These are phyloP conservation scores for Solanum aculeatissimum DNA, from an alignment of 305 asterid genomes.

Conservation along the genomic window DNA sequence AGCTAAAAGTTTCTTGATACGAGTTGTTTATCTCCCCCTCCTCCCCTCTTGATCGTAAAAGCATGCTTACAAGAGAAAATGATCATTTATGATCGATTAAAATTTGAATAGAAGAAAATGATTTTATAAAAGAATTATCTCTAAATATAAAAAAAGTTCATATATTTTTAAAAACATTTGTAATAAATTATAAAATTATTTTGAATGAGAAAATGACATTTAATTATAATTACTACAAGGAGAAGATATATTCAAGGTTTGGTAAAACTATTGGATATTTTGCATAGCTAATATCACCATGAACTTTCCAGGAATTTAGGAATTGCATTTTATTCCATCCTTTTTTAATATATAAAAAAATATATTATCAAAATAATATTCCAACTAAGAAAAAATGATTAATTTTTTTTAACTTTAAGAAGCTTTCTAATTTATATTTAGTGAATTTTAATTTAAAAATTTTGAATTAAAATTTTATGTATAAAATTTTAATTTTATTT, in stretches of 20 bases:
- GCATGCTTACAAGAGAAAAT: neutral
- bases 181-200: neutral
- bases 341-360: neutral
- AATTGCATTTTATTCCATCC: neutral
- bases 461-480: fast-evolving
- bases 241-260: neutral
- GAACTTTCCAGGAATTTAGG: neutral
- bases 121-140: neutral
- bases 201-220: neutral
- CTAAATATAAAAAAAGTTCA: neutral
- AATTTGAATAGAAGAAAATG: neutral
- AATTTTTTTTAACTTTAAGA: neutral
- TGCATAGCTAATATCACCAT: neutral
- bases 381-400: neutral
- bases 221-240: neutral
- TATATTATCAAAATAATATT: neutral
- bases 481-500: fast-evolving
- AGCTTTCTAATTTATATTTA: neutral
- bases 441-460: neutral
- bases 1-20: neutral
- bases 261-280: neutral
- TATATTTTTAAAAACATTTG: neutral
- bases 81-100: neutral
- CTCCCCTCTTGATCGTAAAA: neutral
- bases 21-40: neutral